Conservation (phyloP, 768 basidiomycete genomes). For the Coprinopsis sp. region DNA sequence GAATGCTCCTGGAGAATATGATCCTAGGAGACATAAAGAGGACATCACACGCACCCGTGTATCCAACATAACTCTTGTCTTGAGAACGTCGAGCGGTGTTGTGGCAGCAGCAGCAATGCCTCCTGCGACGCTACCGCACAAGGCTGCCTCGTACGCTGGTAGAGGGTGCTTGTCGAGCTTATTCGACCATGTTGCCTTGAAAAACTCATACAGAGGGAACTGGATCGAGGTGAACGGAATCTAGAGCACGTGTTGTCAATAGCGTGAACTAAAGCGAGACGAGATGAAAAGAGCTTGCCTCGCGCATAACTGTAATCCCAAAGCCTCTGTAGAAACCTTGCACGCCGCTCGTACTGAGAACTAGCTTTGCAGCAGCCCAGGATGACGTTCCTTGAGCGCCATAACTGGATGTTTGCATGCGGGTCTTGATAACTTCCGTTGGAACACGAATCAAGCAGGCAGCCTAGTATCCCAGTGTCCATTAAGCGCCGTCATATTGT, state of each 20-base stretch:
- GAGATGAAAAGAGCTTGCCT: slow-evolving; percentile 29
- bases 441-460: slow-evolving; percentile 93
- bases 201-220: slow-evolving; percentile 89
- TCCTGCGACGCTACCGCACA: slow-evolving; percentile 89
- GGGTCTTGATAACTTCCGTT: slow-evolving; percentile 93
- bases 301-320: slow-evolving; percentile 62
- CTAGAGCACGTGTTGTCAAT: slow-evolving; percentile 34
- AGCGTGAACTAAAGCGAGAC: slow-evolving; percentile 28
- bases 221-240: slow-evolving; percentile 96
- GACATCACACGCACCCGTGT: slow-evolving; percentile 69
- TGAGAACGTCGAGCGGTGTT: slow-evolving; percentile 93
- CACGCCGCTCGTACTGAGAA: slow-evolving; percentile 60
- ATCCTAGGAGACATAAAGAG: no score
- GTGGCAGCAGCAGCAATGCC: slow-evolving; percentile 86
- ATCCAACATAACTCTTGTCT: slow-evolving; percentile 96
- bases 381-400: slow-evolving; percentile 53
- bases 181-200: slow-evolving; percentile 66
- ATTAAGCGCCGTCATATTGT: no score
- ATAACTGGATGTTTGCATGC: slow-evolving; percentile 83
- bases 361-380: slow-evolving; percentile 48
- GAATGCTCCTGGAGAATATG: no score
- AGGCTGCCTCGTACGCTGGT: slow-evolving; percentile 71
- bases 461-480: no score
- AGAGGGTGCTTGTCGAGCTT: slow-evolving; percentile 51
- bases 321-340: slow-evolving; percentile 88